These are phyloP conservation scores for Schizophyllum amplum DNA, from an alignment of 1,284 basidiomycete species.

Conservation along the genomic window DNA sequence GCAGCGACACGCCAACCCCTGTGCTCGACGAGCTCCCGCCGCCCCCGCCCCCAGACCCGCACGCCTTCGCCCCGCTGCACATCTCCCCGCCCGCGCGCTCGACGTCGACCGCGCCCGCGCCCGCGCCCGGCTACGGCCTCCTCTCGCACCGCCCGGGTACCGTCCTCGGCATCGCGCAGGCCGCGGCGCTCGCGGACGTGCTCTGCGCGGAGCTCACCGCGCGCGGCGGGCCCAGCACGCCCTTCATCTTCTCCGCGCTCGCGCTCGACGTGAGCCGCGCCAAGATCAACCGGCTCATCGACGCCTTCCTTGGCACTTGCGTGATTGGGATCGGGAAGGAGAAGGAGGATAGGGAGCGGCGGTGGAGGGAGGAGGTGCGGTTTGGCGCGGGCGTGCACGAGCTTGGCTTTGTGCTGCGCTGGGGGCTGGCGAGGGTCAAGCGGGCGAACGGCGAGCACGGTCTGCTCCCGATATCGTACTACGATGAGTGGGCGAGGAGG, in stretches of 20 bases:
- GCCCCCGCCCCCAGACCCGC: conserved; percentile 3
- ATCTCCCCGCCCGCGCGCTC: conserved; percentile 1
- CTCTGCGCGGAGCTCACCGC: conserved; percentile 65
- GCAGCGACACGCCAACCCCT: conserved; percentile 1
- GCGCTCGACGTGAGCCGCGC: conserved; percentile 75
- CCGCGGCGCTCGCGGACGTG: conserved; percentile 60
- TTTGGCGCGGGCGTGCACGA: conserved; percentile 76
- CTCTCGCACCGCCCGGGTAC: conserved; percentile 65
- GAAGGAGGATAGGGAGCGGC: conserved; percentile 38
- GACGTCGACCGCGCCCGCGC: conserved; percentile 3
- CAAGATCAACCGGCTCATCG: conserved; percentile 66
- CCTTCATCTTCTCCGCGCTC: conserved; percentile 81
- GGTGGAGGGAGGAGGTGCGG: conserved; percentile 70
- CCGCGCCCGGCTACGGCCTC: conserved; percentile 41
- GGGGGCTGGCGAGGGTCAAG: conserved; percentile 73
- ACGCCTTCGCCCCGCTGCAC: conserved; percentile 10
- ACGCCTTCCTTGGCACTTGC: conserved; percentile 63
- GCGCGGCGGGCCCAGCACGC: conserved; percentile 77
- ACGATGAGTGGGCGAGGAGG: conserved; percentile 67
- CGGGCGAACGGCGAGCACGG: conserved; percentile 55
- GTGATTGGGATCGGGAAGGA: conserved; percentile 25
- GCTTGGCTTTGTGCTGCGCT: conserved; percentile 79
- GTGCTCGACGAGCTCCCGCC: conserved; percentile 32
- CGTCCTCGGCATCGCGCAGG: conserved; percentile 69
- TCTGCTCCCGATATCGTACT: conserved; percentile 71